Percentiles rank a stretch among this genome's conserved stretches.
phyloP scores from a whole-genome alignment of 2,329 filamentous ascomycete genomes.

The Byssothecium circinans region DNA sequence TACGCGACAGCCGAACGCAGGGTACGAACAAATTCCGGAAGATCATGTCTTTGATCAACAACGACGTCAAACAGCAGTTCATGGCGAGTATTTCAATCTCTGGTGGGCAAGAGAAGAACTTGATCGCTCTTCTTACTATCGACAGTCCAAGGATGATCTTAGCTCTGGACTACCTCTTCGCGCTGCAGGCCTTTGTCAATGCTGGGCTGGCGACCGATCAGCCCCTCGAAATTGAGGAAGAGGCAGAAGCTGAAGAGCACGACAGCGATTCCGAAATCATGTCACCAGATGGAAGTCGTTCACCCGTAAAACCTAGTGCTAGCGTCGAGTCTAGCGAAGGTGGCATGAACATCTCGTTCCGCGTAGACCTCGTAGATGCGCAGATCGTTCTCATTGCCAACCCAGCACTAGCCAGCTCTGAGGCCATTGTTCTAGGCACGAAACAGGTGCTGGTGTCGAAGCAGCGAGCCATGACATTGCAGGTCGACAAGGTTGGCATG shows the following conservation, averaged over 20 bases:
- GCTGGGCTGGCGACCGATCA: conserved; percentile 63
- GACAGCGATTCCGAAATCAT: conserved; percentile 42
- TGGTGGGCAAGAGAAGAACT: conserved; percentile 74
- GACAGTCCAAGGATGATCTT: conserved; percentile 95
- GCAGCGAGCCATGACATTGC: conserved; percentile 90
- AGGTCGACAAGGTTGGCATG: conserved; percentile 95
- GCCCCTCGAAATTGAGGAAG: conserved; percentile 64
- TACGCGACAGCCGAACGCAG: conserved; percentile 83
- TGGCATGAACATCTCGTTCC: conserved; percentile 78
- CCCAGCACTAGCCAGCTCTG: conserved; percentile 82
- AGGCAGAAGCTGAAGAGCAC: conserved; percentile 54
- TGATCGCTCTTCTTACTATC: conserved; percentile 90
- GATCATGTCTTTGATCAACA: conserved; percentile 97
- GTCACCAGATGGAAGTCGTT: conserved; percentile 35
- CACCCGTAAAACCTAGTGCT: conserved; percentile 18
- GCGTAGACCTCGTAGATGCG: conserved; percentile 91
- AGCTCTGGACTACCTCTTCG: conserved; percentile 92
- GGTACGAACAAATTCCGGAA: conserved; percentile 96
- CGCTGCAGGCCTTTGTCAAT: conserved; percentile 79
- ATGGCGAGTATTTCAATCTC: conserved; percentile 97
- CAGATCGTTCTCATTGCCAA: conserved; percentile 97
- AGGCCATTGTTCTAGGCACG: conserved; percentile 92
- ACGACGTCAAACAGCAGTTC: conserved; percentile 88
- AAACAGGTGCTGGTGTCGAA: conserved; percentile 92
- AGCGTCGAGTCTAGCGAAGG: conserved; percentile 35